Evolutionary conservation across 768 basidiomycete genomes (phyloP).

Genomic region (Suillus placidus): DNA sequence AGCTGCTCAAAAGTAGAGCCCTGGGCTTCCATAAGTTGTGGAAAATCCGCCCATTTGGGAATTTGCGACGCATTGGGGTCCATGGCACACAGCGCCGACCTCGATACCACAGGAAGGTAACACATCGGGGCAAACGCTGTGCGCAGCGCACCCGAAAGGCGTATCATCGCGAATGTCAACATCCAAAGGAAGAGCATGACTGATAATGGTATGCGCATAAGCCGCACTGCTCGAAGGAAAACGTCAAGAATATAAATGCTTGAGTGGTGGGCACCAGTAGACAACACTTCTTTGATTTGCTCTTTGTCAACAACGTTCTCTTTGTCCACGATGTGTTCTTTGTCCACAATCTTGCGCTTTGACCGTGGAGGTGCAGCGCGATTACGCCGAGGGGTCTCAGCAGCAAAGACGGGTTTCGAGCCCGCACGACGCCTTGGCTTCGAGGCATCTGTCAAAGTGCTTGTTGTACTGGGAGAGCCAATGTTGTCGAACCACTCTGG

Average conservation of each 20-base stretch:
- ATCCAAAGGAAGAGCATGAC: slow-evolving; percentile 55
- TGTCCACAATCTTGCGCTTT: slow-evolving; percentile 34
- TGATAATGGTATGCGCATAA: slow-evolving; percentile 59
- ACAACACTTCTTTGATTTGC: slow-evolving; percentile 24
- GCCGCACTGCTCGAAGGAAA: slow-evolving; percentile 45
- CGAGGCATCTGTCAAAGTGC: neutral
- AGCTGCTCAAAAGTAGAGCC: slow-evolving; percentile 64
- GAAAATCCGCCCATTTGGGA: slow-evolving; percentile 61
- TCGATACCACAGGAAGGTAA: slow-evolving; percentile 59
- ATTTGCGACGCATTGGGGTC: slow-evolving; percentile 3
- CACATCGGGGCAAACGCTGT: slow-evolving; percentile 60
- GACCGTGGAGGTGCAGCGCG: slow-evolving; percentile 20
- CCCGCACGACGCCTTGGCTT: neutral
- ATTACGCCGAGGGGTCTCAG: neutral
- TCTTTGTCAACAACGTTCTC: slow-evolving; percentile 17
- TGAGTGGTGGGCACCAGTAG: slow-evolving; percentile 30
- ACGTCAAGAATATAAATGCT: slow-evolving; percentile 51
- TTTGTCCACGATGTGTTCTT: slow-evolving; percentile 14
- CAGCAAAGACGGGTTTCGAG: neutral
- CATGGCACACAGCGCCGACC: slow-evolving; percentile 44
- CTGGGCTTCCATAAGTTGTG: slow-evolving; percentile 60
- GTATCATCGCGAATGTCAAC: slow-evolving; percentile 46
- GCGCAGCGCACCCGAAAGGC: slow-evolving; percentile 47
- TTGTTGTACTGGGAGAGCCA: neutral
- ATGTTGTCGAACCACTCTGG: neutral